A percentile compares a stretch with the other conserved stretches of the same genome.
Evolutionary conservation across 2,329 filamentous ascomycete genomes (phyloP).

Genomic region (Claviceps cyperi): DNA sequence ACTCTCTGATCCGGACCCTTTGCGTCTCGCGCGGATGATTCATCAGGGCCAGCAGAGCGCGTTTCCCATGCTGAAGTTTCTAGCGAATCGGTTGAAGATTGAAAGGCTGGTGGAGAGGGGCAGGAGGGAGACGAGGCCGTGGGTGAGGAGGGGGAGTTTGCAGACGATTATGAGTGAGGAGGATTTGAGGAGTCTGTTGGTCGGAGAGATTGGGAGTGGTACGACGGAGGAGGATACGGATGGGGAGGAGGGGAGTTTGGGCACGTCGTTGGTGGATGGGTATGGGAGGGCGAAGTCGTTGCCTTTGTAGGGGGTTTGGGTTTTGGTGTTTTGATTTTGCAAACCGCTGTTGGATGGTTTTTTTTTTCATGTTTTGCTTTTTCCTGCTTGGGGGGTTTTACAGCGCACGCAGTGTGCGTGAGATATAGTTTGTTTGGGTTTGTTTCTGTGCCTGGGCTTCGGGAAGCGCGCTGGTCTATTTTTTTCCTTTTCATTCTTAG

Average conservation of each 20-base stretch:
- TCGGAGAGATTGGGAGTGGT: slow-evolving; percentile 19
- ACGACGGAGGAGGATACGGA: slow-evolving; percentile 25
- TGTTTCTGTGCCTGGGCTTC: no score
- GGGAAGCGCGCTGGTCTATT: no score
- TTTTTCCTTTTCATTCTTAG: no score
- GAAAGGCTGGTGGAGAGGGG: slow-evolving; percentile 55
- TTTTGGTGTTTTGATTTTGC: background rate
- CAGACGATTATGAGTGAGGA: slow-evolving; percentile 49
- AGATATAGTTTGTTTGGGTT: no score
- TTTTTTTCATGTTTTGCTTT: background rate
- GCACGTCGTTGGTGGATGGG: slow-evolving; percentile 12
- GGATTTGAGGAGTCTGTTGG: slow-evolving; percentile 36
- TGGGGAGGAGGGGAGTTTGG: slow-evolving; percentile 15
- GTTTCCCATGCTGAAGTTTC: slow-evolving; percentile 85
- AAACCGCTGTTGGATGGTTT: background rate
- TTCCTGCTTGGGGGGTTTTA: background rate
- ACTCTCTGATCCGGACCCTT: slow-evolving; percentile 63
- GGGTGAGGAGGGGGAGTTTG: slow-evolving; percentile 34
- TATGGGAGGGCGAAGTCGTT: slow-evolving; percentile 6
- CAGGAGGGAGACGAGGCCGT: slow-evolving; percentile 35
- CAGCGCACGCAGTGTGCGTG: no score
- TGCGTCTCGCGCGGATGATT: slow-evolving; percentile 73
- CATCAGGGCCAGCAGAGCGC: slow-evolving; percentile 77
- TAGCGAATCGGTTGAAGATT: slow-evolving; percentile 72
- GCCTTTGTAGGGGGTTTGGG: background rate